Evolutionary conservation across 1,139 yeast species (phyloP).

Genomic region (Yarrowia galli): DNA sequence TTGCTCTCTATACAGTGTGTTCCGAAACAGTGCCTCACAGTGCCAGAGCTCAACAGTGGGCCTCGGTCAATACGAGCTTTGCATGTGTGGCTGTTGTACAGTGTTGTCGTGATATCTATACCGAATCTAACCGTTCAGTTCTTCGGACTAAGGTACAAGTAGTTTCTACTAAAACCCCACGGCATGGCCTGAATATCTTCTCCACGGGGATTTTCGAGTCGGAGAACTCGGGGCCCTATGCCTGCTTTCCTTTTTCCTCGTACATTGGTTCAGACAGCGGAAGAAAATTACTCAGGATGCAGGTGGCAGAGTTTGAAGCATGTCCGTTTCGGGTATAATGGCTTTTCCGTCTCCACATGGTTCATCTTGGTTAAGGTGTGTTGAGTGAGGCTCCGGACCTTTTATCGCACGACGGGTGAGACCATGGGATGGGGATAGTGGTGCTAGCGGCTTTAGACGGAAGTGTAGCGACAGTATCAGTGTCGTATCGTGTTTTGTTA

Average conservation of each 20-base stretch:
- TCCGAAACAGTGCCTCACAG: background rate
- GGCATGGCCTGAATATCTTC: background rate
- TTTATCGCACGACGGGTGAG: constrained; percentile 1
- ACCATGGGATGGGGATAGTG: background rate
- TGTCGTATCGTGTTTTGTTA: too few species aligned
- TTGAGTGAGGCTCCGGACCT: background rate
- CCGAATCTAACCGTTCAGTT: background rate
- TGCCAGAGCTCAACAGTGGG: background rate
- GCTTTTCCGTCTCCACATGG: constrained; percentile 5
- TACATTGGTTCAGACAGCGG: background rate
- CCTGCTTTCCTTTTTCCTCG: background rate
- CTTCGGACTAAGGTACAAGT: background rate
- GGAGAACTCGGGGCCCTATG: background rate
- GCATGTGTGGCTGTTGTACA: background rate
- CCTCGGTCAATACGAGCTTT: background rate
- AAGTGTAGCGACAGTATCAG: too few species aligned
- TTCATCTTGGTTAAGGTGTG: background rate
- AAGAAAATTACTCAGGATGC: constrained; percentile 13
- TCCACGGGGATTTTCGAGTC: background rate
- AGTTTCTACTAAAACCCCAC: background rate
- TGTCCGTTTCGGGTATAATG: constrained; percentile 9
- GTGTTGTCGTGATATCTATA: background rate
- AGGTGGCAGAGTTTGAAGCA: constrained; percentile 8
- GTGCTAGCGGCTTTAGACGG: too few species aligned
- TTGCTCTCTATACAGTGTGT: background rate